These are phyloP conservation scores for Ocimum tenuiflorum DNA, from an alignment of 257 asterid species.

Conservation along the genomic window DNA sequence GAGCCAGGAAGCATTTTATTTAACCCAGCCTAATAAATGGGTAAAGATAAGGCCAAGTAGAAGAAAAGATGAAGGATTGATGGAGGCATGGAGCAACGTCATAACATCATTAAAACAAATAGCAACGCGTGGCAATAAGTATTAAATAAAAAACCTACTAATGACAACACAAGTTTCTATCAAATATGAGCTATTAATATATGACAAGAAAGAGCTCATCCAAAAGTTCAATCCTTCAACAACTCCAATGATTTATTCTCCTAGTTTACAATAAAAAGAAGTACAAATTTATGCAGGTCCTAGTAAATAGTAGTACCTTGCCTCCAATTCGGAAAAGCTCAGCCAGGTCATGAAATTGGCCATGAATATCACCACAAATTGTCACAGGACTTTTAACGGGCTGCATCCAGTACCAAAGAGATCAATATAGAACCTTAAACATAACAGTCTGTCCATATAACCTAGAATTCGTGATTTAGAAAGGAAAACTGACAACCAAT, in stretches of 20 bases:
- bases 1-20: background rate
- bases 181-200: conserved; percentile 22
- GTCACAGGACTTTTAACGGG: conserved; percentile 96
- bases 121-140: too few species aligned
- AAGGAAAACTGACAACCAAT: background rate
- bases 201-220: conserved; percentile 25
- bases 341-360: conserved; percentile 93
- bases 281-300: conserved; percentile 9
- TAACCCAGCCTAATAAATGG: background rate
- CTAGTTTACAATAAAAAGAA: conserved; percentile 15
- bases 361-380: conserved; percentile 94
- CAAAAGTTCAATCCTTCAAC: conserved; percentile 15
- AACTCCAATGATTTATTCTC: too few species aligned
- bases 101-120: too few species aligned
- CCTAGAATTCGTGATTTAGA: background rate
- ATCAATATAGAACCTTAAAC: conserved; percentile 14
- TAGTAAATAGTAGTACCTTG: conserved; percentile 46
- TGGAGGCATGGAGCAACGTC: too few species aligned
- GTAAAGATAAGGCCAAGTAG: conserved; percentile 3
- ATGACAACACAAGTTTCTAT: conserved; percentile 7
- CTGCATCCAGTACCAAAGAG: conserved; percentile 46
- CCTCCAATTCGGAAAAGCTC: conserved; percentile 98
- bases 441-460: background rate
- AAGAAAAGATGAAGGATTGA: too few species aligned
- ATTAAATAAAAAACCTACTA: conserved; percentile 19